Evolutionary conservation across 2,329 filamentous ascomycete species (phyloP).

Genomic region (Curvularia lunata): DNA sequence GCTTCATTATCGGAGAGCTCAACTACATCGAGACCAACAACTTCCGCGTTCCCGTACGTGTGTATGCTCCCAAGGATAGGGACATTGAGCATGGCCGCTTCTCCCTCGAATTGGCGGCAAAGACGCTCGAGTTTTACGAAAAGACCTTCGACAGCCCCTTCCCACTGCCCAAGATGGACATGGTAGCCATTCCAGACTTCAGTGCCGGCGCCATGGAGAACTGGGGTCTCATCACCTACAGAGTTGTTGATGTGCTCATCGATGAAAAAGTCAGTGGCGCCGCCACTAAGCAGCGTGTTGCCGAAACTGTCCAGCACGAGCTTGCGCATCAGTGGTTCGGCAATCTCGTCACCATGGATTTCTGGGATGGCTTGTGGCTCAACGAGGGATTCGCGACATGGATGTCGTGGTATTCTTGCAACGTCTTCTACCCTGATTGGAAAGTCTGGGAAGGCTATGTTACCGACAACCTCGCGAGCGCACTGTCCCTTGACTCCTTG

Average conservation of each 20-base stretch:
- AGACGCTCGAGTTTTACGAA: constrained; percentile 92
- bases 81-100: constrained; percentile 91
- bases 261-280: constrained; percentile 92
- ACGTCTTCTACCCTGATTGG: constrained; percentile 96
- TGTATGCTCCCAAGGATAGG: constrained; percentile 90
- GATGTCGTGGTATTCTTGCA: constrained; percentile 95
- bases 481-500: constrained; percentile 84
- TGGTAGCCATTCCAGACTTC: constrained; percentile 95
- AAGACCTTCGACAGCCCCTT: constrained; percentile 89
- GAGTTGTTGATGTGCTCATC: constrained; percentile 86
- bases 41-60: constrained; percentile 89
- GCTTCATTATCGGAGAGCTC: constrained; percentile 92
- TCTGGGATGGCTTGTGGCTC: constrained; percentile 97
- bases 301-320: constrained; percentile 96
- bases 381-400: constrained; percentile 92
- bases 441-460: constrained; percentile 97
- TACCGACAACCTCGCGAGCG: constrained; percentile 87
- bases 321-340: constrained; percentile 98
- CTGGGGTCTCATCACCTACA: constrained; percentile 95
- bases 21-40: constrained; percentile 91
- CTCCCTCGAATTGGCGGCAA: constrained; percentile 86
- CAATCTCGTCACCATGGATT: constrained; percentile 97
- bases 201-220: constrained; percentile 98
- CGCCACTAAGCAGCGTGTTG: constrained; percentile 87
- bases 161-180: constrained; percentile 92